phyloP scores from a whole-genome alignment of 139 green algal species.

The Auxenochlorella pyrenoidosa region DNA sequence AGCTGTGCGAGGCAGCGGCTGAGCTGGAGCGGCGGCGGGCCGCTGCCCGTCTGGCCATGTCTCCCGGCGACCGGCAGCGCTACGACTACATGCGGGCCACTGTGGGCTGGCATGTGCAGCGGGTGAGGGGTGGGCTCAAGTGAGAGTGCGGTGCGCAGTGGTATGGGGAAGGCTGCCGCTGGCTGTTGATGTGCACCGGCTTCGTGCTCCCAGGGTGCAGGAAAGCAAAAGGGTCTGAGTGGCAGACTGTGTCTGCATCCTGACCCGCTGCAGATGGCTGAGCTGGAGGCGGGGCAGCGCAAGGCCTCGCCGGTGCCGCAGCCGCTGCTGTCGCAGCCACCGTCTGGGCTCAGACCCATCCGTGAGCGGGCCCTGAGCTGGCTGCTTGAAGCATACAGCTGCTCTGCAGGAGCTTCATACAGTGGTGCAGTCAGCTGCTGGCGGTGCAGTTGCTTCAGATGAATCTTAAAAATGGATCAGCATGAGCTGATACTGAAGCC shows the following conservation, averaged over 20 bases:
- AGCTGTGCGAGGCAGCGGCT: constrained; percentile 22
- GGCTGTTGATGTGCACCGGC: not conserved
- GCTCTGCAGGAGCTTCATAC: not conserved
- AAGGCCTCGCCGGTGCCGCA: not conserved
- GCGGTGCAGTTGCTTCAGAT: too few relatives aligned
- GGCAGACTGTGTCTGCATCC: too few relatives aligned
- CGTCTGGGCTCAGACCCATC: not conserved
- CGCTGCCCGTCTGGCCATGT: not conserved
- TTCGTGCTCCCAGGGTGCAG: not conserved
- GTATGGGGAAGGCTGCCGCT: not conserved
- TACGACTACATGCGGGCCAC: constrained; percentile 40
- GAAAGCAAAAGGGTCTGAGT: too few relatives aligned
- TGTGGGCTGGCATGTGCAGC: constrained; percentile 21
- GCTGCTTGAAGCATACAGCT: not conserved
- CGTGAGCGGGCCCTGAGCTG: not conserved
- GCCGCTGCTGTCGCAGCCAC: not conserved
- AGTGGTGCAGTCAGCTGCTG: not conserved
- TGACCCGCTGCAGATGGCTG: constrained; percentile 19
- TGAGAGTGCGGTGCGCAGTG: not conserved
- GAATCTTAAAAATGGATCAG: too few relatives aligned
- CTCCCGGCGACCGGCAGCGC: not conserved
- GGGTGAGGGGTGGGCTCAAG: constrained; percentile 1
- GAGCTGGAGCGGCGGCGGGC: constrained; percentile 24
- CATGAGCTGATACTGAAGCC: too few relatives aligned
- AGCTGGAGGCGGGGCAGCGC: not conserved